A percentile compares a stretch with the other conserved stretches of the same genome.
Conservation (phyloP, 805 yeast genomes). For the Zygoascus flipseniorum region DNA sequence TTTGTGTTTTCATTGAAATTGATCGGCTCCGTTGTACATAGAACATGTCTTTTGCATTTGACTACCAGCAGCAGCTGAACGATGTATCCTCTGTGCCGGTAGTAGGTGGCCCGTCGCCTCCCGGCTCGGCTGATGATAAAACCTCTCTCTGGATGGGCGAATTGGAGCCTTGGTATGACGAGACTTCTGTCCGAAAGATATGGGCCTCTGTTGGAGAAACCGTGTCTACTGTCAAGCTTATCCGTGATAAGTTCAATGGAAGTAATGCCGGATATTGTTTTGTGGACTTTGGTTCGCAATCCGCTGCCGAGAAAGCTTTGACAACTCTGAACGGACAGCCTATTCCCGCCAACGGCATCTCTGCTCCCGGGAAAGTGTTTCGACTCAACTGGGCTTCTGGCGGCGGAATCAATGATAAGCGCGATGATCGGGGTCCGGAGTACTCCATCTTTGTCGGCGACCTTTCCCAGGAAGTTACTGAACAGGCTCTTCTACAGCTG, state of each 20-base stretch:
- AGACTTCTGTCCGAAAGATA: conserved; percentile 50
- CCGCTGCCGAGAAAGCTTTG: conserved; percentile 58
- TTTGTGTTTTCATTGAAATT: no score
- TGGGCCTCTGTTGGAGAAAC: conserved; percentile 65
- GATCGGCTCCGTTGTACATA: not conserved
- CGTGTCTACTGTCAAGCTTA: conserved; percentile 54
- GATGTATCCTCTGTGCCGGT: not conserved
- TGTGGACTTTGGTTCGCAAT: conserved; percentile 56
- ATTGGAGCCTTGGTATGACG: conserved; percentile 78
- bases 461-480: conserved; percentile 64
- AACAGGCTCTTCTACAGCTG: conserved; percentile 50
- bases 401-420: conserved; percentile 28
- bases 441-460: conserved; percentile 82
- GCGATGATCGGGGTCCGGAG: conserved; percentile 34
- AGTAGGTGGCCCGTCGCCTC: not conserved
- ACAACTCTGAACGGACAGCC: conserved; percentile 56
- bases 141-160: conserved; percentile 66
- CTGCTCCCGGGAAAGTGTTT: conserved; percentile 33
- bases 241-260: conserved; percentile 51
- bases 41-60: not conserved
- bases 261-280: conserved; percentile 67
- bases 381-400: conserved; percentile 80
- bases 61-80: not conserved
- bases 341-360: conserved; percentile 50
- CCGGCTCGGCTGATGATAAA: conserved; percentile 17